phyloP scores from a whole-genome alignment of 345 rosid species.

The Euphorbia tirucalli region DNA sequence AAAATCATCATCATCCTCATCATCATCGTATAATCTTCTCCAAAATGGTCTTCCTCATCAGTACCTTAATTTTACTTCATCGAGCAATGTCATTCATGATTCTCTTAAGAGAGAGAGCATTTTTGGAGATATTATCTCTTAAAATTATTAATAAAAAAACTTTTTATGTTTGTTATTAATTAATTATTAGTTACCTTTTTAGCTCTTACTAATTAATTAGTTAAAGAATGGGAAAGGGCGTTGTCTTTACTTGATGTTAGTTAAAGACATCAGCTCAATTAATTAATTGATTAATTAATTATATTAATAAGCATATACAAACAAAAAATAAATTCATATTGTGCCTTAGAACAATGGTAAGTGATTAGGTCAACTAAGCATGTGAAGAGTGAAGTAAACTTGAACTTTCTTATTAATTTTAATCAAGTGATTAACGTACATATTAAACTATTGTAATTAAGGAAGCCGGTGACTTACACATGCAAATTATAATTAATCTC shows the following conservation, averaged over 20 bases:
- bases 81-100: conserved; percentile 29
- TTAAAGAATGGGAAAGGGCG: neutral
- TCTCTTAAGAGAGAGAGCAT: conserved; percentile 32
- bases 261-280: neutral
- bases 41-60: conserved; percentile 23
- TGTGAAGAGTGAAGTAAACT: conserved; percentile 35
- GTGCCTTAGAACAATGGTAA: conserved; percentile 19
- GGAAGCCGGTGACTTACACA: conserved; percentile 27
- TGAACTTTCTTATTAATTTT: conserved; percentile 10
- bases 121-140: conserved; percentile 54
- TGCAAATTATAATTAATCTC: neutral
- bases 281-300: neutral
- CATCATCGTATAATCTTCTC: no score
- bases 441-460: conserved; percentile 8
- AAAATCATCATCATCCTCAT: conserved; percentile 17
- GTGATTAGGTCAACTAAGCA: conserved; percentile 49
- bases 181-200: no score
- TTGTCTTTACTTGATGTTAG: neutral
- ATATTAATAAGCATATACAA: neutral
- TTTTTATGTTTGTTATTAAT: neutral
- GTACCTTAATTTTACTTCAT: conserved; percentile 24
- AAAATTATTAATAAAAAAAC: conserved; percentile 12
- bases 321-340: no score
- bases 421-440: neutral
- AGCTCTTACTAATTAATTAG: no score